Evolutionary conservation across 352 stramenopile species (phyloP).

Genomic region (Phytophthora macrochlamydospora): DNA sequence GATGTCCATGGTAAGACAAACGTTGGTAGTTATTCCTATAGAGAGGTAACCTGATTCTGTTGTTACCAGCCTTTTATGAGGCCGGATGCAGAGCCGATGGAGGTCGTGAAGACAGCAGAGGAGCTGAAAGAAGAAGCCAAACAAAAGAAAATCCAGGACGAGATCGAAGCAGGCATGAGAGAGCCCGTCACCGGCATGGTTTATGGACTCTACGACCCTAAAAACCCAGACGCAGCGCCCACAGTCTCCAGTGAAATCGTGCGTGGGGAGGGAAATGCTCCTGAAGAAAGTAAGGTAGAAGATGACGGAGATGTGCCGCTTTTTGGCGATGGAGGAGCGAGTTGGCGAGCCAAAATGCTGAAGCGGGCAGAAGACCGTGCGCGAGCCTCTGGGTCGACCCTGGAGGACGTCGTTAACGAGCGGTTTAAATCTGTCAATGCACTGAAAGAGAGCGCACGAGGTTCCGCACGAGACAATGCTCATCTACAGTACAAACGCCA

Average conservation of each 20-base stretch:
- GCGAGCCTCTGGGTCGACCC: conserved; percentile 44
- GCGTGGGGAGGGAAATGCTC: conserved; percentile 7
- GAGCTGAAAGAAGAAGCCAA: conserved; percentile 53
- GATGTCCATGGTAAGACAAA: conserved; percentile 68
- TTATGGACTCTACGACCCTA: conserved; percentile 83
- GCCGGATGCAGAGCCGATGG: conserved; percentile 17
- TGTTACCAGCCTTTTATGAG: conserved; percentile 52
- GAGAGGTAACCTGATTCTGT: background rate
- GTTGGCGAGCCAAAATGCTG: conserved; percentile 86
- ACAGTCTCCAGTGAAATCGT: conserved; percentile 33
- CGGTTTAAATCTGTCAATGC: conserved; percentile 61
- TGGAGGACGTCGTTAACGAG: conserved; percentile 70
- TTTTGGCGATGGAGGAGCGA: conserved; percentile 78
- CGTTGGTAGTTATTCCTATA: conserved; percentile 2
- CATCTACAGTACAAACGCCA: conserved; percentile 78
- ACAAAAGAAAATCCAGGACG: conserved; percentile 65
- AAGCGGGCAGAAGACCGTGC: conserved; percentile 71
- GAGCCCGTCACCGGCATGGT: conserved; percentile 82
- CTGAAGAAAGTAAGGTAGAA: conserved; percentile 6
- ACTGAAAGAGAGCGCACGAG: conserved; percentile 55
- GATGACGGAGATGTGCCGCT: conserved; percentile 32
- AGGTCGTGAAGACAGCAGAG: conserved; percentile 42
- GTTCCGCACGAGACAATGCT: conserved; percentile 53
- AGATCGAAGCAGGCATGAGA: conserved; percentile 76
- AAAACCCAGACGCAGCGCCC: conserved; percentile 58